Percentiles rank a stretch among this genome's conserved stretches.
Conservation (phyloP, 2,329 filamentous ascomycete genomes). For the Hysterium pulicare region DNA sequence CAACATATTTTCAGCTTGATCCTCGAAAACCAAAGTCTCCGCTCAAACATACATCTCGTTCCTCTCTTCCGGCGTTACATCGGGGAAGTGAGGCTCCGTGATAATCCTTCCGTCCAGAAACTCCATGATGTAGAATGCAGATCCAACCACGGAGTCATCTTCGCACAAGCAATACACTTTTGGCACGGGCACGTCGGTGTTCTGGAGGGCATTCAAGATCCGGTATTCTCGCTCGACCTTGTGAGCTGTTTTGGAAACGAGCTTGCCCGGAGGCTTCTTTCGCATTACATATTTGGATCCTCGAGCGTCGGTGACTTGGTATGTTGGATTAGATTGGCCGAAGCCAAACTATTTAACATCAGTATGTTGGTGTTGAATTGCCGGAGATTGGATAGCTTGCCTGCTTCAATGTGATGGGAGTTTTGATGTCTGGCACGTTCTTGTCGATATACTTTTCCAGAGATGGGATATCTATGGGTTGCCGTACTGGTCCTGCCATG, state of each 20-base stretch:
- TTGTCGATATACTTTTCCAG: conserved; percentile 71
- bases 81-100: conserved; percentile 76
- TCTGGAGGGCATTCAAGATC: conserved; percentile 74
- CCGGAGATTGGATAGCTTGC: conserved; percentile 29
- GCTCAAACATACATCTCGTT: conserved; percentile 52
- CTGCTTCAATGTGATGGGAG: conserved; percentile 81
- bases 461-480: conserved; percentile 78
- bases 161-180: conserved; percentile 78
- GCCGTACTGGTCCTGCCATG: conserved; percentile 81
- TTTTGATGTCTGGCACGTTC: conserved; percentile 75
- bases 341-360: conserved; percentile 70
- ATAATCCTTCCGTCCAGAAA: conserved; percentile 89
- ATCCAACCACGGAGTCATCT: conserved; percentile 72
- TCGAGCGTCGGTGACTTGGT: conserved; percentile 72
- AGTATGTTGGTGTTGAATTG: not conserved
- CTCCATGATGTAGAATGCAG: conserved; percentile 92
- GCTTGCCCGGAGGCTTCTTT: conserved; percentile 88
- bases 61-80: conserved; percentile 62
- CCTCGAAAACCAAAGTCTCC: conserved; percentile 20
- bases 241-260: conserved; percentile 87
- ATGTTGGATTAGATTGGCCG: conserved; percentile 93
- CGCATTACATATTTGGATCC: conserved; percentile 75
- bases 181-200: conserved; percentile 78
- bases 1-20: conserved; percentile 30
- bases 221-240: conserved; percentile 90